Base-by-base conservation (phyloP, 352 stramenopile species). In the Phytophthora fragariaefolia region DNA sequence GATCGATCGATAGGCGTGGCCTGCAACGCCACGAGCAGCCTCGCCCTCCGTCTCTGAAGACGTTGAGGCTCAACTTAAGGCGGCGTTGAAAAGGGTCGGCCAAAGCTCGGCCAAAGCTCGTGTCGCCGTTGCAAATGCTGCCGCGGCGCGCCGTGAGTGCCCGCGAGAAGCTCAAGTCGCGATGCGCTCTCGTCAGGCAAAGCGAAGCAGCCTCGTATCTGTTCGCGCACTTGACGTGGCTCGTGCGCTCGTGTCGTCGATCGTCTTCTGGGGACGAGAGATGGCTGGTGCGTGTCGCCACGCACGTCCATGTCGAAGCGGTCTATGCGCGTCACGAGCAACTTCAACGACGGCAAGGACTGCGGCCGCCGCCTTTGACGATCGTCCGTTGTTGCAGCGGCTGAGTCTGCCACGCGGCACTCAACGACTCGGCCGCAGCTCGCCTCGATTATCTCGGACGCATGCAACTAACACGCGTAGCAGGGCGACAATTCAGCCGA, bases 241-340 rank as follows among this genome's bases (percentile, higher is more conserved):
- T 66, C 48, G 18, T 66, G 38, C 48, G 9, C 15, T 66, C 58
- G 58, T 40, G 34, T 69, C 61, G 52, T 67, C 36, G 42, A 60
- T 60, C 48, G 47, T 17, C 47, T 9, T 4, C 47, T 8, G 43
- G 8, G 45, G 23, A 20, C 20, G 24, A 43, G 30, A 60, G 30
- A 55, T 64, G 40, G n/a, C 40, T 5, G 28, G 9, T 34, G 5
- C 51, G 42, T 27, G 15, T 40, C 20, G 53, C n/a, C n/a, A n/a
- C n/a, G n/a, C n/a, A 6, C 36, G 36, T 45, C 36, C 32, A 40
- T 18, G n/a, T 61, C 40, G 26, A 58, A 28, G 24, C 2, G 5
- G 22, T 49, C 32, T 50, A 58, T 64, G 45, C 13, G 9, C 47
- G 3, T 15, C 47, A 17, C 46, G 18, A 12, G 61, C 53, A 69